Base-by-base conservation (phyloP, 2,329 filamentous ascomycete species). In the Neonectria faginata region DNA sequence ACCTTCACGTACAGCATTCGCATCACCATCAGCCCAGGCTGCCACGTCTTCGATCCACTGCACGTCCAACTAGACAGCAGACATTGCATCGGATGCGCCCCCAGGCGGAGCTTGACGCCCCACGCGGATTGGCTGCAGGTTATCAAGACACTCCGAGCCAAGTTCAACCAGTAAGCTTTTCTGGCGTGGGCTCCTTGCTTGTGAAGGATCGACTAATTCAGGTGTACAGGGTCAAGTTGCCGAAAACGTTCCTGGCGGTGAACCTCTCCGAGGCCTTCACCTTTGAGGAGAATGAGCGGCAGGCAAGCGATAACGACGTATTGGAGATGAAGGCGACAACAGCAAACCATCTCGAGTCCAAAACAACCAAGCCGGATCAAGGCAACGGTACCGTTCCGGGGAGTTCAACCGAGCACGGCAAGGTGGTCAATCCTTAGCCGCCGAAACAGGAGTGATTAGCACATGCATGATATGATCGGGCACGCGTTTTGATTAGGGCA, bases 121-220 rank as follows among this genome's bases (percentile, higher is more conserved):
- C 97, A 99, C 80, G 89, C 90, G 41, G 93, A 99, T 78, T 99
- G 96, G 95, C 95, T 97, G 80, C 89, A 95, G 73, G 92, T 99
- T n/a, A 92, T 99, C 70, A 94, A 97, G 80, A 98, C 94, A 2
- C 83, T 99, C 68, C 89, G 94, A 70, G 95, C 92, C 54, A 98
- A 97, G 75, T 98, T 99, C 76, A 92, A 97, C 76, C 94, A 94
- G 92, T 95, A 85, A 82, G 91, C 84, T 63, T 52, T 25, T 53
- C 42, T 61, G 7, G 60, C 41, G 51, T 41, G 25, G 62, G 69
- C 25, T 71, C 62, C 65, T 66, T 63, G 25, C 11, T 53, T 42
- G 60, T 59, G 62, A 58, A 39, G 41, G 33, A 33, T 60, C 41
- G 42, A 57, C 68, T 76, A 55, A 76, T 62, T 33, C 50, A 47